These are phyloP conservation scores for Dorcoceras hygrometricum DNA, from an alignment of 257 asterid species.

Conservation along the genomic window DNA sequence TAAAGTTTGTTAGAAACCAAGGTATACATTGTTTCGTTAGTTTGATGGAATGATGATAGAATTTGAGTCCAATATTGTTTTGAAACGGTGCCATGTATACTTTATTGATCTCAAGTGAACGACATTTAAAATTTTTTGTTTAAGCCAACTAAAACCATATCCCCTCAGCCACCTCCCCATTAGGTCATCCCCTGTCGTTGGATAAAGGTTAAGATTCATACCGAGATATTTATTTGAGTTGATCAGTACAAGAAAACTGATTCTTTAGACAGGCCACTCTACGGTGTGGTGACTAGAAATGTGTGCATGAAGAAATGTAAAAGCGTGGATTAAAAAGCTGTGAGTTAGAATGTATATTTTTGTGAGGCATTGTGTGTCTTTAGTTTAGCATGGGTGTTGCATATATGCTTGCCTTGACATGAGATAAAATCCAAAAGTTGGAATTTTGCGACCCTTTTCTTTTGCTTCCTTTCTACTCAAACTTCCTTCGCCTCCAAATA, in stretches of 20 bases:
- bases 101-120: too few relatives aligned
- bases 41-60: too few relatives aligned
- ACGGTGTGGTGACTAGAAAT: conserved; percentile 27
- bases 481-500: conserved; percentile 22
- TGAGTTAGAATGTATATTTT: conserved; percentile 14
- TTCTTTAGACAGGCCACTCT: conserved; percentile 44
- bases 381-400: conserved; percentile 25
- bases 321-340: conserved; percentile 29
- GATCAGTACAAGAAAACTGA: conserved; percentile 31
- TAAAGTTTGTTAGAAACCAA: too few relatives aligned
- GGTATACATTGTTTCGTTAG: too few relatives aligned
- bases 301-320: conserved; percentile 56
- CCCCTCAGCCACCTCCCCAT: too few relatives aligned
- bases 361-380: conserved; percentile 12
- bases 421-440: conserved; percentile 30
- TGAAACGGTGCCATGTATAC: too few relatives aligned
- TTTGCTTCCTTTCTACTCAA: conserved; percentile 94
- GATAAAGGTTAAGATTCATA: conserved; percentile 10
- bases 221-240: neutral
- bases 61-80: too few relatives aligned
- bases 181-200: too few relatives aligned
- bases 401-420: conserved; percentile 85
- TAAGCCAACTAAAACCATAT: too few relatives aligned
- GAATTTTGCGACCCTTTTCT: conserved; percentile 30
- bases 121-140: too few relatives aligned